Base-by-base conservation (phyloP, 768 basidiomycete species). In the Lactarius quietus region DNA sequence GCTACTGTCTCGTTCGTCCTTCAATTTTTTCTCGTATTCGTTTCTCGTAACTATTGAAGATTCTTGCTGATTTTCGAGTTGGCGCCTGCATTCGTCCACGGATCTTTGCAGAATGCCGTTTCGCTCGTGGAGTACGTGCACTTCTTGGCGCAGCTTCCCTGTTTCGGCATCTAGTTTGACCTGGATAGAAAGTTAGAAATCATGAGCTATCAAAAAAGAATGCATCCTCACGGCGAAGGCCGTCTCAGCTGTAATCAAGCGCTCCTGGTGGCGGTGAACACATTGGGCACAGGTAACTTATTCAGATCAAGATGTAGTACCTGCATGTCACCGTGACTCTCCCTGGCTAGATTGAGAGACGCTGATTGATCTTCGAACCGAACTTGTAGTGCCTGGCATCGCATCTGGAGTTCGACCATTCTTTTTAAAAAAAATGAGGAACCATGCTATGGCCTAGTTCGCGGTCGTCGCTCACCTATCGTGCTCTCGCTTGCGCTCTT, bases 341-440 rank as follows among this genome's bases (percentile, higher is more conserved):
- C 86, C 69, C 84, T 85, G 8, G 83, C 79, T 28, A 86, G 73
- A 29, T 80, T 78, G 55, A 86, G 73, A 1, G 84, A 82, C 7
- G 83, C 74, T 1, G 79, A 72, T 67, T 87, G 86, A 18, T 84
- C 81, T 15, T 88, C 86, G 59, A 83, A 83, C 29, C 85, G 80
- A 61, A 88, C 85, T 70, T 87, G 82, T 18, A 86, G 75, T 41
- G 79, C 73, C 80, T 84, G 68, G 26, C 33, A 68, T 36, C 58
- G 64, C 62, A 58, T 65, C 35, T 69, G 67, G 20, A 61, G 41
- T 65, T 70, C 67, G 43, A 57, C 61, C n/a, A 26, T 29, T 55
- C 69, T 70, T 48, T 48, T 14, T 33, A 33, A 43, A 20, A 36
- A 9, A n/a, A 23, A 20, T 26, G 15, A 54, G 61, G 45, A 23